Evolutionary conservation across 2,329 filamentous ascomycete genomes (phyloP), one percentile per base, ranked within the genome.

Genomic region (Colletotrichum shisoi): DNA sequence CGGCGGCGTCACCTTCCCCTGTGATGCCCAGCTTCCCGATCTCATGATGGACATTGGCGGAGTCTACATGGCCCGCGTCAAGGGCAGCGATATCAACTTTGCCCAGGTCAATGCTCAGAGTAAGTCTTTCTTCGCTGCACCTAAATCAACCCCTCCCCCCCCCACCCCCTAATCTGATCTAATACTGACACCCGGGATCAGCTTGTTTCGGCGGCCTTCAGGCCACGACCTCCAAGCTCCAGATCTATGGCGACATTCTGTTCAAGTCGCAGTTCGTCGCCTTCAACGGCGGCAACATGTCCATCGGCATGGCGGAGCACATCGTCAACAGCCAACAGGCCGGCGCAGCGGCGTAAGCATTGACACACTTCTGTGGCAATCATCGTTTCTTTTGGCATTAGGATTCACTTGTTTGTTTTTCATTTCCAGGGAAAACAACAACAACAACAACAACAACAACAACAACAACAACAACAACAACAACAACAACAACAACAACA

Each of bases 121-220:
- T 85, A 79, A 79, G 84, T 34, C 7, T 9, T 34, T 34, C 8
- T 9, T 9, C 31, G 31, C 31, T 9, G 7, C 31, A 8, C 31
- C 31, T 34, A 9, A 9, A 8, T 7, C 31, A 9, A 8, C 21
- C 21, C 21, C 21, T n/a, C 9, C 21, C 81, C 40, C 42, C 13
- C 15, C n/a, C n/a, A n/a, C 3, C 2, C 44, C 3, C 4, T 48
- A 8, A 21, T 34, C 27, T 15, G 42, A 34, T 1, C 46, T 2
- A 21, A 34, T 6, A 40, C 56, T 67, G 57, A 68, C 39, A 27
- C 3, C 24, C 1, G 54, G 31, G 31, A 27, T 34, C 63, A 84
- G 82, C 80, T 62, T 92, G 89, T 80, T 91, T 89, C 71, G 89
- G 89, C 67, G 89, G 88, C 71, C 78, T 92, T 19, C 89, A 92